A percentile compares a stretch with the other conserved stretches of the same genome.
Evolutionary conservation across 768 basidiomycete species (phyloP).

Genomic region (Termitomyces sp.): DNA sequence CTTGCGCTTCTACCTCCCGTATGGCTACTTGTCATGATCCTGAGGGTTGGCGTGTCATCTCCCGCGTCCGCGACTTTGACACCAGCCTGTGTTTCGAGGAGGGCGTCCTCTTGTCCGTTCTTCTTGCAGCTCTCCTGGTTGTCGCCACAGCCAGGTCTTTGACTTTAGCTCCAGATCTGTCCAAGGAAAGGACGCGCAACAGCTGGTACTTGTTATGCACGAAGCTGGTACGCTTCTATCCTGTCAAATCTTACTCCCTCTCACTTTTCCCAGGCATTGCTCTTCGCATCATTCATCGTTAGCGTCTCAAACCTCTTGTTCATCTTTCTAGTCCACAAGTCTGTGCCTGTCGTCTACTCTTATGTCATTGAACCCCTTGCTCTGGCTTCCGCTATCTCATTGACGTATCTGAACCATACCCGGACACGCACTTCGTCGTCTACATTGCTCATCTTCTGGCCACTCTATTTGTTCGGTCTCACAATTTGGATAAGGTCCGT

Average conservation of each 20-base stretch:
- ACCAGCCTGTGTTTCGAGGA: constrained; percentile 81
- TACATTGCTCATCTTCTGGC: constrained; percentile 79
- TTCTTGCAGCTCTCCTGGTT: constrained; percentile 44
- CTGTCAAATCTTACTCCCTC: background rate
- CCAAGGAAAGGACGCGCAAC: constrained; percentile 32
- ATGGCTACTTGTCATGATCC: constrained; percentile 46
- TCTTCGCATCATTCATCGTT: constrained; percentile 38
- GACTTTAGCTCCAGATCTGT: constrained; percentile 18
- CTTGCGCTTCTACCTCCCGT: background rate
- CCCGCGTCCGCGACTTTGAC: constrained; percentile 62
- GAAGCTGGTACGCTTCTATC: constrained; percentile 58
- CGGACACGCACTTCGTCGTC: constrained; percentile 68
- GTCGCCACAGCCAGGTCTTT: constrained; percentile 33
- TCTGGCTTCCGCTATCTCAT: constrained; percentile 37
- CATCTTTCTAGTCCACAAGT: constrained; percentile 27
- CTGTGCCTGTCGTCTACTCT: constrained; percentile 40
- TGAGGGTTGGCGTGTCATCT: constrained; percentile 67
- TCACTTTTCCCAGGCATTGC: constrained; percentile 33
- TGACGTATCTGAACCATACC: constrained; percentile 68
- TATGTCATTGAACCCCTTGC: constrained; percentile 58
- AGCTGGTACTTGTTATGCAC: constrained; percentile 46
- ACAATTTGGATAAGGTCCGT: constrained; percentile 60
- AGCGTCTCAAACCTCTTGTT: constrained; percentile 41
- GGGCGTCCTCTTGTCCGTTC: constrained; percentile 51
- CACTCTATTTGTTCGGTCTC: constrained; percentile 47